These are phyloP conservation scores for Takakia lepidozioides DNA, from an alignment of 225 moss, liverwort and hornwort species.

Conservation along the genomic window DNA sequence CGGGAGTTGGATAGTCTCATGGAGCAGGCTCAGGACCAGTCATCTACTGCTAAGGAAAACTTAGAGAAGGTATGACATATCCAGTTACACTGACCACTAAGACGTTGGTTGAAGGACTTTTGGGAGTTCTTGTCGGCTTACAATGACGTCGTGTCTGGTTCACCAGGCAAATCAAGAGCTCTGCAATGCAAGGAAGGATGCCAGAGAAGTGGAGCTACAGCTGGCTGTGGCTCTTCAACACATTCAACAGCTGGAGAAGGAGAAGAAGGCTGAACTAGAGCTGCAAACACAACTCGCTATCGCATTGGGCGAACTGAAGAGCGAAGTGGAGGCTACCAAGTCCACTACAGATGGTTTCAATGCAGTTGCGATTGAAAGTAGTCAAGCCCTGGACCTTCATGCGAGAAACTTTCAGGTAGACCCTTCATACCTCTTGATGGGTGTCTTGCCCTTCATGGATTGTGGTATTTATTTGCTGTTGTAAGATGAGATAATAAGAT, in stretches of 20 bases:
- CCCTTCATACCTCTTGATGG: neutral
- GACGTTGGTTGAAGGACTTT: no score
- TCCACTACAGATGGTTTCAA: constrained; percentile 31
- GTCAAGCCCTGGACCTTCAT: constrained; percentile 30
- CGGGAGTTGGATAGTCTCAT: constrained; percentile 60
- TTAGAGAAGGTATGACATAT: constrained; percentile 56
- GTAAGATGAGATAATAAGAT: no score
- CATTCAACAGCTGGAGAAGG: constrained; percentile 42
- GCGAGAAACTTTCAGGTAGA: constrained; percentile 57
- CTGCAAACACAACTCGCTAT: constrained; percentile 29
- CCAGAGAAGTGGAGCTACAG: constrained; percentile 27
- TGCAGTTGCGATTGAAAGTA: constrained; percentile 34
- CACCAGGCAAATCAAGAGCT: constrained; percentile 55
- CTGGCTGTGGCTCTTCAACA: constrained; percentile 30
- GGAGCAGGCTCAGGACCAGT: constrained; percentile 34
- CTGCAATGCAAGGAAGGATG: constrained; percentile 40
- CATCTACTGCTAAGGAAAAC: constrained; percentile 20
- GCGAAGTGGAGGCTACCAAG: constrained; percentile 50
- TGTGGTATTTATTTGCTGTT: no score
- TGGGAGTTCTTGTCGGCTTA: neutral
- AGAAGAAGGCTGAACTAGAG: constrained; percentile 34
- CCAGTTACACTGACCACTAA: no score
- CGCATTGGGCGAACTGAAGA: constrained; percentile 44
- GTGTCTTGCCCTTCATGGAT: no score
- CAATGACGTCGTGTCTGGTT: neutral